Percentiles rank a stretch among this genome's conserved stretches.
These are phyloP conservation scores for Coemansia guatemalensis DNA, from an alignment of 192 early-diverging fungal species.

Conservation along the genomic window DNA sequence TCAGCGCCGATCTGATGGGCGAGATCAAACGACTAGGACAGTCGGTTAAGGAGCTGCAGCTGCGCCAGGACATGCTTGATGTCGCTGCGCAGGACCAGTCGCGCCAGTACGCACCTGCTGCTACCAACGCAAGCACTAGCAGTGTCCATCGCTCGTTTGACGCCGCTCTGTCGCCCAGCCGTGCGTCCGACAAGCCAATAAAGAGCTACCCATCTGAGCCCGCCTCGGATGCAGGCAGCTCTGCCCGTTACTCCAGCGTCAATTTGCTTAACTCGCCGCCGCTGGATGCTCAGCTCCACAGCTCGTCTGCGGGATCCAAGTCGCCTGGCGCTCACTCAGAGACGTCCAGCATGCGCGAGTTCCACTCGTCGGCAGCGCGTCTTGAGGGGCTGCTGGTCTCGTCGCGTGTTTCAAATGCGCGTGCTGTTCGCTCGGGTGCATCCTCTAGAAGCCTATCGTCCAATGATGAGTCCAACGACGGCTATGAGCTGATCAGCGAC, in stretches of 20 bases:
- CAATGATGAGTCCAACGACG: conserved; percentile 9
- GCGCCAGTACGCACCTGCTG: conserved; percentile 7
- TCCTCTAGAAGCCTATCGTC: conserved; percentile 2
- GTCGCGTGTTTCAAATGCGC: conserved; percentile 21
- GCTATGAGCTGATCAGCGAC: conserved; percentile 31
- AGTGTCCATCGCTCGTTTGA: conserved; percentile 18
- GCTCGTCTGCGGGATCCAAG: background rate
- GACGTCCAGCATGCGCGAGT: conserved; percentile 46
- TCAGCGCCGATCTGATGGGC: conserved; percentile 42
- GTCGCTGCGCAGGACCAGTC: background rate
- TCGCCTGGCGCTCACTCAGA: conserved; percentile 28
- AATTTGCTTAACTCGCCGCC: conserved; percentile 37
- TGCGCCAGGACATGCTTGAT: conserved; percentile 40
- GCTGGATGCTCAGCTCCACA: conserved; percentile 3
- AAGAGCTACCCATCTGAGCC: conserved; percentile 18
- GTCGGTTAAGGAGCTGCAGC: conserved; percentile 44
- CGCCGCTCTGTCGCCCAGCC: conserved; percentile 11
- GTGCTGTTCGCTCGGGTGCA: background rate
- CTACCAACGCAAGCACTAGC: conserved; percentile 3
- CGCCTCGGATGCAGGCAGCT: background rate
- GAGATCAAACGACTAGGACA: conserved; percentile 43
- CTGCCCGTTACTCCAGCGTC: conserved; percentile 18
- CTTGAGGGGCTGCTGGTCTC: conserved; percentile 33
- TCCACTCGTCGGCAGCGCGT: conserved; percentile 47
- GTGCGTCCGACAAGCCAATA: conserved; percentile 17